These are phyloP conservation scores for Eimeria tenella DNA, from an alignment of 169 alveolate species.

Conservation along the genomic window DNA sequence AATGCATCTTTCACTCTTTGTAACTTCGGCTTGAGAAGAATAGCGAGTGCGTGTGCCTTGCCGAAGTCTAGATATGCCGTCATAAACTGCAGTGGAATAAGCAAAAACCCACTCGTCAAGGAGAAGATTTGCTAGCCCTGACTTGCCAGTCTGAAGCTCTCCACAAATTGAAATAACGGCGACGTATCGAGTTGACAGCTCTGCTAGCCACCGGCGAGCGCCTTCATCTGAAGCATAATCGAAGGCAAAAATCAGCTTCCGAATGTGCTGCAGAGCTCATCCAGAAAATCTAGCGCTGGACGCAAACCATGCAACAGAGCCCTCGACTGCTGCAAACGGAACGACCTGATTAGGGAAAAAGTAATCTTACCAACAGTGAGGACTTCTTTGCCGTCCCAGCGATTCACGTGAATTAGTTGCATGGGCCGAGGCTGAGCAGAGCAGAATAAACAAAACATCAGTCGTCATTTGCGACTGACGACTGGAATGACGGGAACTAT, in stretches of 20 bases:
- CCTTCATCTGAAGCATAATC: slow-evolving; percentile 42
- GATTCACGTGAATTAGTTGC: slow-evolving; percentile 79
- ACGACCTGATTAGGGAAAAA: neutral
- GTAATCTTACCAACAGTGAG: slow-evolving; percentile 72
- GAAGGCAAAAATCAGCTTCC: neutral
- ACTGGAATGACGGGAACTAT: too few relatives aligned
- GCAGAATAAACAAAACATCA: neutral
- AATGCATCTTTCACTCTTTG: neutral
- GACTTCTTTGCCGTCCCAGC: slow-evolving; percentile 80
- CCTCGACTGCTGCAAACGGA: neutral
- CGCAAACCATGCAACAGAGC: neutral
- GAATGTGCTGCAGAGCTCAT: neutral
- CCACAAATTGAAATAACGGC: slow-evolving; percentile 79
- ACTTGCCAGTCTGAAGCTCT: slow-evolving; percentile 71
- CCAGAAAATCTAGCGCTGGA: neutral
- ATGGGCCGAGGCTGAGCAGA: slow-evolving; percentile 65
- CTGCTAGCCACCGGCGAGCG: slow-evolving; percentile 71
- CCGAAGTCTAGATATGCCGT: too few relatives aligned
- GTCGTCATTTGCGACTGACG: too few relatives aligned
- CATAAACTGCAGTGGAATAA: too few relatives aligned
- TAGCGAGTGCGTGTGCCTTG: too few relatives aligned
- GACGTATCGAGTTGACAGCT: slow-evolving; percentile 53
- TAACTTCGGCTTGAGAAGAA: too few relatives aligned
- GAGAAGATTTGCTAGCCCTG: slow-evolving; percentile 72
- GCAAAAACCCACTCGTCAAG: slow-evolving; percentile 61